phyloP scores from a whole-genome alignment of 2,329 filamentous ascomycete genomes.

The Calonectria pseudoturangicola region DNA sequence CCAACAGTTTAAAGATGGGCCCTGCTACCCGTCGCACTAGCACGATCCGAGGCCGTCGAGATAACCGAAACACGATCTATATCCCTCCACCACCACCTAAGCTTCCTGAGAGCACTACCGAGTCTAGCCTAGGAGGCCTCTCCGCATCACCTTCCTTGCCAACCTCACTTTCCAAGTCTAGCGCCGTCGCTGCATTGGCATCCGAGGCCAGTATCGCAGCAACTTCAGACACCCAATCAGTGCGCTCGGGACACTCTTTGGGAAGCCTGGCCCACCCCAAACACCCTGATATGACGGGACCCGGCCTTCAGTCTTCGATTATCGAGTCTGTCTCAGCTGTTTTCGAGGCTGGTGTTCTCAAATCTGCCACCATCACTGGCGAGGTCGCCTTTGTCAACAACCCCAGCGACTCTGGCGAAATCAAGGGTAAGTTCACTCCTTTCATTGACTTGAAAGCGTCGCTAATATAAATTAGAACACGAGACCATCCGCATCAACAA shows the following conservation, averaged over 20 bases:
- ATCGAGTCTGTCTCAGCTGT: conserved; percentile 93
- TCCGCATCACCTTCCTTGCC: conserved; percentile 51
- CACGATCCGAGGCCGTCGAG: conserved; percentile 90
- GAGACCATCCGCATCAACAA: conserved; percentile 90
- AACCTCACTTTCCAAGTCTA: conserved; percentile 53
- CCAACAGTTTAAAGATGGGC: conserved; percentile 80
- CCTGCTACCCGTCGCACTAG: conserved; percentile 81
- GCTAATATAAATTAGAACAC: conserved; percentile 62
- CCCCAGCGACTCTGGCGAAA: conserved; percentile 65
- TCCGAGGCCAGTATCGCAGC: conserved; percentile 77
- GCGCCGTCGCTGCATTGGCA: conserved; percentile 73
- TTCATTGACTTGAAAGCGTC: too few species aligned
- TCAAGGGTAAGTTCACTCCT: conserved; percentile 66
- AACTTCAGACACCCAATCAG: conserved; percentile 90
- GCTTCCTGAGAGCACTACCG: conserved; percentile 58
- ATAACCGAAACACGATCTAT: conserved; percentile 94
- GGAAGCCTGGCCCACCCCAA: conserved; percentile 80
- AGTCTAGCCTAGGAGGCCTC: conserved; percentile 45
- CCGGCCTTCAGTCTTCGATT: conserved; percentile 90
- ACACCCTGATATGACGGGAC: conserved; percentile 87
- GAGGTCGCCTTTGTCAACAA: conserved; percentile 94
- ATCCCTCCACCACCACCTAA: conserved; percentile 75
- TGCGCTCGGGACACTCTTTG: conserved; percentile 90
- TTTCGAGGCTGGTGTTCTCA: conserved; percentile 84
- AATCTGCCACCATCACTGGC: conserved; percentile 84